Conservation (phyloP, 768 basidiomycete genomes). For the Auricularia auricula-judae region DNA sequence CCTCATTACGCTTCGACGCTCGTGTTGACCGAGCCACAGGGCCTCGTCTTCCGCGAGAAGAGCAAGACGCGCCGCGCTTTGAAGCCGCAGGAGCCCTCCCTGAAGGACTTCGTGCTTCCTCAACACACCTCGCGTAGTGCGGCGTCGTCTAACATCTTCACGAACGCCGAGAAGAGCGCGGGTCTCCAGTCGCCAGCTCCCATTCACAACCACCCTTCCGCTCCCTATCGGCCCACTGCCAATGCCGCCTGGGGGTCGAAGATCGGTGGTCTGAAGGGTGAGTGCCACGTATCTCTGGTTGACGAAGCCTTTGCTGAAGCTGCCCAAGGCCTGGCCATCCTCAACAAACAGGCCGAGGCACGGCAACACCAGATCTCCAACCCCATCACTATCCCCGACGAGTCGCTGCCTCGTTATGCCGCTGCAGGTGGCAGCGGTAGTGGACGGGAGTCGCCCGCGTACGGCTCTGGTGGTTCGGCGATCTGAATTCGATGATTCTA, state of each 20-base stretch:
- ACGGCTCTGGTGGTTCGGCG: background rate
- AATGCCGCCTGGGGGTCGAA: background rate
- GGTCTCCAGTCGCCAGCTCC: conserved; percentile 12
- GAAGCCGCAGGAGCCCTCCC: conserved; percentile 35
- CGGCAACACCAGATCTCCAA: too few species aligned
- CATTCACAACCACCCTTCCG: conserved; percentile 15
- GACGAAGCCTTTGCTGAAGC: conserved; percentile 14
- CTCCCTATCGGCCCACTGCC: conserved; percentile 24
- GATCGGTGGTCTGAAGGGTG: conserved; percentile 11
- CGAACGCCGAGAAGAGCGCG: conserved; percentile 4
- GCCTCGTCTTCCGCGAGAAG: conserved; percentile 57
- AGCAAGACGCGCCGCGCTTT: conserved; percentile 57
- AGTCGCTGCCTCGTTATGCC: conserved; percentile 50
- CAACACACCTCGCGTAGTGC: background rate
- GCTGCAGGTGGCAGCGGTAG: conserved; percentile 22
- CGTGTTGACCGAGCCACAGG: conserved; percentile 48
- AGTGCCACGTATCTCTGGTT: conserved; percentile 9
- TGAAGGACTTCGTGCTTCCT: conserved; percentile 5
- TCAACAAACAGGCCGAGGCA: too few species aligned
- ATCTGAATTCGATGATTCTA: background rate
- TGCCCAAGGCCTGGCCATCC: too few species aligned
- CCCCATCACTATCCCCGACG: conserved; percentile 50
- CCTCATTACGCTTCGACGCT: conserved; percentile 43
- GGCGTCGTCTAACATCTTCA: conserved; percentile 3
- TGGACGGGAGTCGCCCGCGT: background rate